Evolutionary conservation across 2,329 filamentous ascomycete species (phyloP).

Genomic region (Colletotrichum zoysiae): DNA sequence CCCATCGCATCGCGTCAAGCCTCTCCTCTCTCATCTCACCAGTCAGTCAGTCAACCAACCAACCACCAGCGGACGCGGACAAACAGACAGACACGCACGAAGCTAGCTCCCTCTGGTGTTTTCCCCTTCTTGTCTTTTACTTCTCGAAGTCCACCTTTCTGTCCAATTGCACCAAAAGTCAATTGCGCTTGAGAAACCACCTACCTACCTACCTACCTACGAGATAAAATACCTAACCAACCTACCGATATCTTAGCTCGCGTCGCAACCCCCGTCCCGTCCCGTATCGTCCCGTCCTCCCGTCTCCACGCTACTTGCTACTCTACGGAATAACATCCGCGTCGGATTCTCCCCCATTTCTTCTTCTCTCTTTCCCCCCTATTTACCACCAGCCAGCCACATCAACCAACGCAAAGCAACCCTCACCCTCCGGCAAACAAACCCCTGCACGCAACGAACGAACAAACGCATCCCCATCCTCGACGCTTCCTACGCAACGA

Average conservation of each 20-base stretch:
- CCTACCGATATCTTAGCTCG: background rate
- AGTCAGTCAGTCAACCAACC: background rate
- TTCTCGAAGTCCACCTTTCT: background rate
- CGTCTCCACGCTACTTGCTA: background rate
- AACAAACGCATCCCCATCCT: background rate
- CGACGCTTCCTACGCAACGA: conserved; percentile 15
- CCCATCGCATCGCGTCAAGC: background rate
- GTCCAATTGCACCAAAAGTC: conserved; percentile 6
- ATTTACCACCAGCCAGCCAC: background rate
- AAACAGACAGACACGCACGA: background rate
- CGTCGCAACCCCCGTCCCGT: background rate
- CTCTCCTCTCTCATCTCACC: background rate
- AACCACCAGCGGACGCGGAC: too few species aligned
- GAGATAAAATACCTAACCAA: background rate
- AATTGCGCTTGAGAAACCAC: conserved; percentile 4
- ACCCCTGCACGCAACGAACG: background rate
- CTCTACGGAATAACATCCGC: background rate
- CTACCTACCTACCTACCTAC: background rate
- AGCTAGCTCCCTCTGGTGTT: background rate
- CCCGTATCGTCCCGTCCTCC: background rate
- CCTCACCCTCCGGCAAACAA: background rate
- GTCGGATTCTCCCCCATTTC: background rate
- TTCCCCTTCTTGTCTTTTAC: background rate
- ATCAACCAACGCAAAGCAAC: background rate
- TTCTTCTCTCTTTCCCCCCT: background rate